Conservation (phyloP, 805 yeast species). For the Teunomyces cretensis region DNA sequence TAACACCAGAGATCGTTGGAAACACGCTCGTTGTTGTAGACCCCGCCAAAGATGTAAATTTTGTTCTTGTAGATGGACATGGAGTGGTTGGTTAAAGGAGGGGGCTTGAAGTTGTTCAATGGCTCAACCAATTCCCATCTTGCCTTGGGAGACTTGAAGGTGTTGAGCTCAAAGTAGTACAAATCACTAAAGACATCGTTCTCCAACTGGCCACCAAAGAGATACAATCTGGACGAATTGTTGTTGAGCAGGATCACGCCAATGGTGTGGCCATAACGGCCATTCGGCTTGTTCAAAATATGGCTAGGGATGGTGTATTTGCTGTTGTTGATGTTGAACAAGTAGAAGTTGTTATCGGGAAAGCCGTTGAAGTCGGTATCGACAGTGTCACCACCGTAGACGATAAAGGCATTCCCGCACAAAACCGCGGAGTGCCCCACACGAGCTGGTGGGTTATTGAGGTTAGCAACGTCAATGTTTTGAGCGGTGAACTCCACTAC, state of each 20-base stretch:
- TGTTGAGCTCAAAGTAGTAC: conserved; percentile 81
- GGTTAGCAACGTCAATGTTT: conserved; percentile 51
- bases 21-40: conserved; percentile 63
- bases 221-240: conserved; percentile 56
- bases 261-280: conserved; percentile 92
- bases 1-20: conserved; percentile 78
- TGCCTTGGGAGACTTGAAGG: conserved; percentile 79
- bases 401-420: conserved; percentile 91
- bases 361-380: conserved; percentile 71
- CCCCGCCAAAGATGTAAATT: conserved; percentile 89
- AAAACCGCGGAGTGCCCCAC: conserved; percentile 93
- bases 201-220: conserved; percentile 92
- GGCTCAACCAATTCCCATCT: conserved; percentile 78
- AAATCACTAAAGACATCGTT: conserved; percentile 84
- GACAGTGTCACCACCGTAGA: conserved; percentile 96
- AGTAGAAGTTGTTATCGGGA: conserved; percentile 86
- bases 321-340: conserved; percentile 60
- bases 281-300: conserved; percentile 66
- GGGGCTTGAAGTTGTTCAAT: conserved; percentile 51
- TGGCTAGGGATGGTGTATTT: conserved; percentile 47
- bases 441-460: conserved; percentile 88
- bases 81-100: conserved; percentile 88
- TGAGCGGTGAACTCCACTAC: conserved; percentile 29
- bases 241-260: conserved; percentile 60
- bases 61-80: conserved; percentile 78